Evolutionary conservation across 352 stramenopile genomes (phyloP), one percentile per base, ranked within the genome.

Genomic region (Phytophthora niederhauseri): DNA sequence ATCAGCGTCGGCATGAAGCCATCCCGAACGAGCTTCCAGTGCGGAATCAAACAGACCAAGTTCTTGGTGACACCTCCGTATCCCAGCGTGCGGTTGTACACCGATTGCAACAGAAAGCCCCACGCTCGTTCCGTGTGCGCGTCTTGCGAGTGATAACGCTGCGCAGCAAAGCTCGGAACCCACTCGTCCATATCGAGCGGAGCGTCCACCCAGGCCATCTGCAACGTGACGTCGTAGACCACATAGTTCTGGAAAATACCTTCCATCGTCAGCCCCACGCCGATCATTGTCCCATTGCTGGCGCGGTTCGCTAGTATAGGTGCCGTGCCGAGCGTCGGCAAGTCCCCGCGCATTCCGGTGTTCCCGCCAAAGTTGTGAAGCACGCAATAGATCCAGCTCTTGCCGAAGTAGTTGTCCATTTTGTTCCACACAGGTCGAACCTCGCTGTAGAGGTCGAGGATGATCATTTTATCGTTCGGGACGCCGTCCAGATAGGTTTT

Each of bases 221-320:
- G 76, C 9, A 94, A 63, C 14, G 80, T 77, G 28, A 94, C 67
- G 53, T 95, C 87, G 60, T 95, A 95, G 38, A 95, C 84, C 0
- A 93, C 75, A 58, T 95, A 95, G 77, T 95, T 95, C 55, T 95
- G 84, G 65, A 88, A 93, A 60, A 95, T 95, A 22, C 87, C 87
- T 71, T 95, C 87, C 85, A 95, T 95, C 0, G 85, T 93, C 28
- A 93, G 69, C 0, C 87, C 87, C 6, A 95, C 67, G 30, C 87
- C 87, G 17, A 86, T 72, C 85, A 95, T 92, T 11, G 86, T 92
- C 6, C 82, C 84, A 31, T 82, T 75, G 61, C 83, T 91, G 17
- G 56, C 72, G 2, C 64, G 56, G 14, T 73, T 74, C 3, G 85
- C 83, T 19, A 70, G 30, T 30, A 90, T 73, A 0, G 85, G 87